These are phyloP conservation scores for Ananas comosus DNA, from an alignment of 176 grass and related monocot genomes.

Conservation along the genomic window DNA sequence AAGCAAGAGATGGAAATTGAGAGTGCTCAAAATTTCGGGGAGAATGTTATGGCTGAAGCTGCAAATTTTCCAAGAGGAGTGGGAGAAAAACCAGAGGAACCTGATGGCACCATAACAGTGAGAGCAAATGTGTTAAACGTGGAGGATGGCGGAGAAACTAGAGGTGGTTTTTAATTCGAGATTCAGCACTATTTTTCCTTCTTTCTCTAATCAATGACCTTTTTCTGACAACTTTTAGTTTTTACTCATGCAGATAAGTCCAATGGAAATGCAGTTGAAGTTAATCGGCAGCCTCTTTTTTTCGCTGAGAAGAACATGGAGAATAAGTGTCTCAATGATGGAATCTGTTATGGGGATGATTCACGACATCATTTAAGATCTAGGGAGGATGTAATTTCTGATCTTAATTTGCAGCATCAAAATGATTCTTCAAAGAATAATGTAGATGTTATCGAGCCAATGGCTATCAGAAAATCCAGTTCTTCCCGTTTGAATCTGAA, in stretches of 20 bases:
- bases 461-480: slow-evolving; percentile 26
- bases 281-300: slow-evolving; percentile 11
- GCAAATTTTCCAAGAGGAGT: slow-evolving; percentile 36
- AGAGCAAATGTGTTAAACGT: slow-evolving; percentile 24
- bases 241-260: slow-evolving; percentile 39
- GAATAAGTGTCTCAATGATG: slow-evolving; percentile 29
- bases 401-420: slow-evolving; percentile 26
- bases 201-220: background rate
- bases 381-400: slow-evolving; percentile 12
- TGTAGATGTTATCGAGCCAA: slow-evolving; percentile 29
- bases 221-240: slow-evolving; percentile 10
- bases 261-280: slow-evolving; percentile 22
- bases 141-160: slow-evolving; percentile 22
- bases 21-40: slow-evolving; percentile 44
- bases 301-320: slow-evolving; percentile 24
- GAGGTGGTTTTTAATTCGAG: slow-evolving; percentile 15
- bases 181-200: background rate
- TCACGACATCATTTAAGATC: slow-evolving; percentile 15
- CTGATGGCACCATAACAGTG: slow-evolving; percentile 21
- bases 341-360: slow-evolving; percentile 29
- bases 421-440: slow-evolving; percentile 34
- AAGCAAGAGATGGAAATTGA: slow-evolving; percentile 64
- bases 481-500: slow-evolving; percentile 29
- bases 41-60: slow-evolving; percentile 30
- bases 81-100: slow-evolving; percentile 30